These are phyloP conservation scores for Adansonia grandidieri DNA, from an alignment of 441 rosid species.

Conservation along the genomic window DNA sequence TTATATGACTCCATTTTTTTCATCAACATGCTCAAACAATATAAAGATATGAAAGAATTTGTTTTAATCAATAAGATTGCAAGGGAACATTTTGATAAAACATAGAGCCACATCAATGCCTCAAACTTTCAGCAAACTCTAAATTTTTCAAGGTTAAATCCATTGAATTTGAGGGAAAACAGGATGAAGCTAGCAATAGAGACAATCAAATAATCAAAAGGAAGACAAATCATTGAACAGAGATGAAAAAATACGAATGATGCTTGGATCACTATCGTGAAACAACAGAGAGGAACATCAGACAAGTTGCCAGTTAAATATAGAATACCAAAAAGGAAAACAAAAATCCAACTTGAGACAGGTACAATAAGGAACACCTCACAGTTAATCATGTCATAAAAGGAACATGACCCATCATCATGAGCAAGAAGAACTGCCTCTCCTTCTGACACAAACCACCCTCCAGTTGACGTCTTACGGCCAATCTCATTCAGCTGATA, in stretches of 20 bases:
- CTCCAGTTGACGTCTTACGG: constrained; percentile 70
- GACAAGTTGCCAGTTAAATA: constrained; percentile 4
- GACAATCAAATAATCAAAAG: neutral
- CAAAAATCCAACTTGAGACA: neutral
- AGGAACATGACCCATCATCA: constrained; percentile 89
- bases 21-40: constrained; percentile 17
- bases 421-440: constrained; percentile 91
- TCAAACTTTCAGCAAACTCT: constrained; percentile 4
- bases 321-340: neutral
- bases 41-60: neutral
- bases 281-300: neutral
- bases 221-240: neutral
- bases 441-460: constrained; percentile 98
- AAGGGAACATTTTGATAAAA: neutral
- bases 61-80: neutral
- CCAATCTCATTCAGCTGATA: constrained; percentile 70
- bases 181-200: neutral
- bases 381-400: constrained; percentile 75
- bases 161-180: constrained; percentile 2
- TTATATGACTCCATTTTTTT: neutral
- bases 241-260: neutral
- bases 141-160: neutral
- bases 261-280: neutral
- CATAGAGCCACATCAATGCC: neutral
- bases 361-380: constrained; percentile 56